These are phyloP conservation scores for Gossypium davidsonii DNA, from an alignment of 441 rosid species.

Conservation along the genomic window DNA sequence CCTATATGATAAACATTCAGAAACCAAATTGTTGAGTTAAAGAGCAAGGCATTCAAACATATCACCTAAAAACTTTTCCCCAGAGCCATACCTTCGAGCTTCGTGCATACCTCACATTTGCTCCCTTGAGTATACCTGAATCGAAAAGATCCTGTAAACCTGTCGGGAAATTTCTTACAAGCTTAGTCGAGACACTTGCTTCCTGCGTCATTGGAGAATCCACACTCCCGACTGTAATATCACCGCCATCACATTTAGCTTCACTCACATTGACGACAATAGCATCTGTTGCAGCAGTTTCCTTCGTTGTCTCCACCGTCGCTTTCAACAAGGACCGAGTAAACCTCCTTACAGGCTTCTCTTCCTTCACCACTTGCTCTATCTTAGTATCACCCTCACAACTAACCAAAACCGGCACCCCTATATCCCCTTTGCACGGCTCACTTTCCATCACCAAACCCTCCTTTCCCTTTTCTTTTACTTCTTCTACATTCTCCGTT, in stretches of 20 bases:
- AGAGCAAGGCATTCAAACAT: background rate
- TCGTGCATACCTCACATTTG: constrained; percentile 53
- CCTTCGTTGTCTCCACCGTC: constrained; percentile 26
- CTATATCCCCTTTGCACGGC: background rate
- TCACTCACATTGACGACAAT: constrained; percentile 18
- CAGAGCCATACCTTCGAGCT: constrained; percentile 43
- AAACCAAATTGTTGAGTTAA: background rate
- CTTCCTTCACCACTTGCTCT: constrained; percentile 18
- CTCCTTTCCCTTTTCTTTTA: constrained; percentile 1
- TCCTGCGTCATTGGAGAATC: constrained; percentile 28
- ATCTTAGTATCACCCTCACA: constrained; percentile 22
- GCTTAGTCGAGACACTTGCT: constrained; percentile 29
- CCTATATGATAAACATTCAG: constrained; percentile 24
- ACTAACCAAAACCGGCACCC: constrained; percentile 12
- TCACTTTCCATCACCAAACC: background rate
- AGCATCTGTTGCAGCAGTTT: constrained; percentile 8
- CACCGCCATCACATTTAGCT: constrained; percentile 11
- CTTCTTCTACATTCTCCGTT: background rate
- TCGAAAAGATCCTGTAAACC: constrained; percentile 62
- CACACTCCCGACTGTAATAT: constrained; percentile 15
- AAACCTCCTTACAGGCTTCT: constrained; percentile 53
- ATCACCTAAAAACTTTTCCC: background rate
- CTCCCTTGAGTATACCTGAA: constrained; percentile 72
- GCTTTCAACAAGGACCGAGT: constrained; percentile 62
- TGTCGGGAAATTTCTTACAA: constrained; percentile 39